Evolutionary conservation across 768 basidiomycete genomes (phyloP).

Genomic region (Rhizopogon roseolus): DNA sequence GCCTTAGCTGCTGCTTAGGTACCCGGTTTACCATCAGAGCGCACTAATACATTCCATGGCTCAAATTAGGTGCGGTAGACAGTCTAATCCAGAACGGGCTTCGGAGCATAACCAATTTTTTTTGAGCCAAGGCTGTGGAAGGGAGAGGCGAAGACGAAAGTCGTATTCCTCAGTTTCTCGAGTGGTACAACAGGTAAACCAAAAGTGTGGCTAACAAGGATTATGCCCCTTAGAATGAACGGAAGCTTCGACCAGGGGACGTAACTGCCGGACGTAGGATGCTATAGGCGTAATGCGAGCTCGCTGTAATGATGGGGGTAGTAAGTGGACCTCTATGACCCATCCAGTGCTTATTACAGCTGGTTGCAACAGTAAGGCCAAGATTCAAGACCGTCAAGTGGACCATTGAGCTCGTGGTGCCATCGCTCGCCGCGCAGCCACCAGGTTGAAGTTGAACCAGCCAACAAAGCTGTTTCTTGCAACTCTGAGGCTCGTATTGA

Average conservation of each 20-base stretch:
- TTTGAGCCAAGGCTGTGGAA: constrained; percentile 41
- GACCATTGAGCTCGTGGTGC: too few relatives aligned
- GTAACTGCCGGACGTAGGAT: constrained; percentile 49
- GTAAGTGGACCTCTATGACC: too few relatives aligned
- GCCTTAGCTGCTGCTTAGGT: constrained; percentile 26
- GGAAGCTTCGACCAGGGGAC: constrained; percentile 50
- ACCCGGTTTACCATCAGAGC: constrained; percentile 25
- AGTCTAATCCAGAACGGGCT: constrained; percentile 43
- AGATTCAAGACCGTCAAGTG: too few relatives aligned
- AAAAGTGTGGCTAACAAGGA: constrained; percentile 32
- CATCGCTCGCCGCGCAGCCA: too few relatives aligned
- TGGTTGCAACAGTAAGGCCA: too few relatives aligned
- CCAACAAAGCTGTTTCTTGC: too few relatives aligned
- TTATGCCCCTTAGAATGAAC: constrained; percentile 30
- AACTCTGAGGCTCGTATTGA: too few relatives aligned
- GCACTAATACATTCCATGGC: constrained; percentile 22
- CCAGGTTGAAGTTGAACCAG: too few relatives aligned
- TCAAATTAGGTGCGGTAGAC: constrained; percentile 30
- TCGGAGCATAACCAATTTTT: too few relatives aligned
- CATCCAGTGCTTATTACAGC: too few relatives aligned
- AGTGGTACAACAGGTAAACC: constrained; percentile 69
- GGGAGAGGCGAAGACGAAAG: constrained; percentile 55
- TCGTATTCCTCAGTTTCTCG: constrained; percentile 70
- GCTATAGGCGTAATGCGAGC: neutral
- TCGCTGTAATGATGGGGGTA: too few relatives aligned